Evolutionary conservation across 495 filamentous ascomycete species (phyloP), one percentile per base, ranked within the genome.

Genomic region (Chlorociboria aeruginascens): DNA sequence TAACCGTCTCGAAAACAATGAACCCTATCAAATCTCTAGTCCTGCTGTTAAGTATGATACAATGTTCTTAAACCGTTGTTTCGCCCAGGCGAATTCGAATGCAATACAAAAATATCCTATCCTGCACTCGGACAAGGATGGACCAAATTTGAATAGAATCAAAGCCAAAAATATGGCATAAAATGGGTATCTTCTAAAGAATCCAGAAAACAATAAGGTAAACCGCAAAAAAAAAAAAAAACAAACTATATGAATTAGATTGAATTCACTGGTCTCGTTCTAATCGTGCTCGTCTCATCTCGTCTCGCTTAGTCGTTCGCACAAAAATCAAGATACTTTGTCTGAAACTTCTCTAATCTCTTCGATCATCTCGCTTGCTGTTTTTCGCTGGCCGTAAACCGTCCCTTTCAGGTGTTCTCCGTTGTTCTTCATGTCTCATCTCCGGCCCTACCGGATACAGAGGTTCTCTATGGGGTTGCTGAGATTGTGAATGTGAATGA

Each of bases 261-360:
- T 46, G 43, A 37, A 36, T 46, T 33, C 31, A 35, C 7, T 36
- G 20, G 37, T 43, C 47, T 50, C 48, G 31, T 50, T 38, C 31
- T 25, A 13, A 41, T 50, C 48, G 40, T 45, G 33, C 4, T 32
- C 40, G 39, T 49, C 29, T 44, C 41, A 33, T 50, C 20, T 43
- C 44, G 42, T 41, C 28, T n/a, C 20, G 17, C 16, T 16, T 16
- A 28, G n/a, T 42, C n/a, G 14, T 10, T 30, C 20, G 8, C 40
- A 20, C 17, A 16, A 6, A 42, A 10, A 42, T 42, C 17, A 42
- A 35, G 32, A 34, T 33, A 40, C 11, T 46, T 30, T 46, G 32
- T 52, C 46, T 59, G 52, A 56, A 56, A 59, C 53, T 28, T 32
- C 9, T 42, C 48, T 56, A 59, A 59, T 59, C 52, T 55, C 53